Evolutionary conservation across 148 eudicot genomes (phyloP).

Genomic region (Amaranthus palmeri): DNA sequence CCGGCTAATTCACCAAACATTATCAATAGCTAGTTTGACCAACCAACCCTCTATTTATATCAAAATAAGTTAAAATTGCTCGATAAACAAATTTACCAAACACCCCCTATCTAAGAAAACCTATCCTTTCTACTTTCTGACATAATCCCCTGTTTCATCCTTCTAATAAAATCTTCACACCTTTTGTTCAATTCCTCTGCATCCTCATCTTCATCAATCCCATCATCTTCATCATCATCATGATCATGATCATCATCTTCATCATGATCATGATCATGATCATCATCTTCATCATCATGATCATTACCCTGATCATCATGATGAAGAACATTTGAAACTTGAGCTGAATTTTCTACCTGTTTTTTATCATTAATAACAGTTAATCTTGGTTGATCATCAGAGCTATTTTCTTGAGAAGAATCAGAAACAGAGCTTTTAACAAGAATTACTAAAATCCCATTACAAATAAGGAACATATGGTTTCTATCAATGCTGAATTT

Average conservation of each 20-base stretch:
- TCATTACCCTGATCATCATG: no score
- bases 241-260: constrained; percentile 16
- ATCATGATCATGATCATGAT: neutral
- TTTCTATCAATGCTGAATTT: constrained; percentile 46
- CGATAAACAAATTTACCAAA: no score
- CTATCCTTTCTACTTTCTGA: constrained; percentile 18
- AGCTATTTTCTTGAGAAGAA: neutral
- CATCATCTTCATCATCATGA: neutral
- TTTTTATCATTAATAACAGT: neutral
- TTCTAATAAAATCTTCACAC: constrained; percentile 61
- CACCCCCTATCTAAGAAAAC: constrained; percentile 18
- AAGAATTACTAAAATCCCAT: constrained; percentile 52
- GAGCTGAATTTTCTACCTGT: neutral
- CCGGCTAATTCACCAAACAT: no score
- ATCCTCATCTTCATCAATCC: constrained; percentile 23
- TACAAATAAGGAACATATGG: constrained; percentile 55
- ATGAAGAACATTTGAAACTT: neutral
- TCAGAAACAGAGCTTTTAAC: constrained; percentile 33
- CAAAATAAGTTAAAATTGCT: no score
- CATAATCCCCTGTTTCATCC: constrained; percentile 45
- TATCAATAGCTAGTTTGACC: no score
- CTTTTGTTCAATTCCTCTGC: constrained; percentile 51
- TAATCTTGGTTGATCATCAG: constrained; percentile 3
- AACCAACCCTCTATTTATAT: no score
- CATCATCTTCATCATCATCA: neutral